Evolutionary conservation across 768 basidiomycete species (phyloP).

Genomic region (Rhizopogon vesiculosus): DNA sequence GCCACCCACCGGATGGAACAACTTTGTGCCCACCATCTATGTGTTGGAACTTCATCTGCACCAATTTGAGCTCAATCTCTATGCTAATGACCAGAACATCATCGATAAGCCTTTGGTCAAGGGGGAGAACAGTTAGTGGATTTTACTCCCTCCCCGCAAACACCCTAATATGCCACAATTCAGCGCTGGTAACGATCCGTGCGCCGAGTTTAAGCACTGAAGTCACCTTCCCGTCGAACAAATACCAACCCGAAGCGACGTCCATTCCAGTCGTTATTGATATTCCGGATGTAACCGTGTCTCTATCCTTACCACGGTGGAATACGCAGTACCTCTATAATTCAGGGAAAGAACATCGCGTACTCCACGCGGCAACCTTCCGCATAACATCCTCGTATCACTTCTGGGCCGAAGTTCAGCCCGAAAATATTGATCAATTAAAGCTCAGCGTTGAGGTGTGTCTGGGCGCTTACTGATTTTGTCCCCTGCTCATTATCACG

Average conservation of each 20-base stretch:
- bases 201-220: slow-evolving; percentile 52
- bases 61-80: slow-evolving; percentile 74
- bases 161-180: background rate
- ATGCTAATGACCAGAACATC: slow-evolving; percentile 95
- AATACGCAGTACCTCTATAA: slow-evolving; percentile 76
- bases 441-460: slow-evolving; percentile 58
- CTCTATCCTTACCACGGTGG: slow-evolving; percentile 81
- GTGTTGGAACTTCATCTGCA: slow-evolving; percentile 62
- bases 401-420: slow-evolving; percentile 61
- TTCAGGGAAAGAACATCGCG: slow-evolving; percentile 50
- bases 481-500: background rate
- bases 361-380: slow-evolving; percentile 58
- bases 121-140: slow-evolving; percentile 76
- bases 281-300: slow-evolving; percentile 50
- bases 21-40: slow-evolving; percentile 84
- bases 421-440: slow-evolving; percentile 76
- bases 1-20: slow-evolving; percentile 72
- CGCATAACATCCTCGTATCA: slow-evolving; percentile 66
- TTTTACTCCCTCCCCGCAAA: background rate
- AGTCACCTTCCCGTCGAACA: slow-evolving; percentile 61
- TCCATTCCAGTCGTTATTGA: slow-evolving; percentile 62
- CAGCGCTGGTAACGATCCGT: slow-evolving; percentile 69
- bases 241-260: slow-evolving; percentile 67
- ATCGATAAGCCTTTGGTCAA: slow-evolving; percentile 79
- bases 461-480: background rate